Base-by-base conservation (phyloP, 1,139 yeast species). In the Protomyces pachydermus region DNA sequence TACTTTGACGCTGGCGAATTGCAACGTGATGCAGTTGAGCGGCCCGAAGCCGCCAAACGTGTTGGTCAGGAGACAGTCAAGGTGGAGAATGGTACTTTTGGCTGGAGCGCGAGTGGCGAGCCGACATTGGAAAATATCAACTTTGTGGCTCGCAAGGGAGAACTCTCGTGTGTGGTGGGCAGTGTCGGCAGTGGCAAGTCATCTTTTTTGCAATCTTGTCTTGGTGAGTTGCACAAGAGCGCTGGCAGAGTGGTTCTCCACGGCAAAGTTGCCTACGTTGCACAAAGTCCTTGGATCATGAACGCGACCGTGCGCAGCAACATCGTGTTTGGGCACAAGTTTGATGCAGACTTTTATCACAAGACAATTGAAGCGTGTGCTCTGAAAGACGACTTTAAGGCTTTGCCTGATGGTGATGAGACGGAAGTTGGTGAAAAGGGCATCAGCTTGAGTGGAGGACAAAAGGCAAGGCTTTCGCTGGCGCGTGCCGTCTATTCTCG, bases 391-490 rank as follows among this genome's bases (percentile, higher is more conserved):
- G 98, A 93, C 76, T 81, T 93, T 69, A 82, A 82, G 34, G 83
- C 87, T 45, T 79, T 93, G 62, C 88, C 96, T 2, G 88, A 89
- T 72, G 97, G 98, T 60, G 98, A 93, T 74, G 79, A 80, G 65
- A 91, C 98, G 1, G 83, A 88, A 71, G 98, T 93, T 60, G 98
- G 98, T 68, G 98, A 93, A 77, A 93, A 91, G 77, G 98, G 98
- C 71, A 90, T 93, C 65, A 89, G 97, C 14, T 80, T 93, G 65
- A 89, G 97, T 57, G 98, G 98, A 67, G 98, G 98, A 56, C 98
- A 93, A 76, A 93, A 91, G 79, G 97, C 98, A 0, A 85, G 98
- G 76, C 78, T 93, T 61, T 85, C 96, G 1, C 81, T 93, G 68
- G 98, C 98, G 1, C 83, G 98, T 75, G 97, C 98, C 32, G 97